phyloP scores from a whole-genome alignment of 139 green algal species.

The Micractinium sp. region DNA sequence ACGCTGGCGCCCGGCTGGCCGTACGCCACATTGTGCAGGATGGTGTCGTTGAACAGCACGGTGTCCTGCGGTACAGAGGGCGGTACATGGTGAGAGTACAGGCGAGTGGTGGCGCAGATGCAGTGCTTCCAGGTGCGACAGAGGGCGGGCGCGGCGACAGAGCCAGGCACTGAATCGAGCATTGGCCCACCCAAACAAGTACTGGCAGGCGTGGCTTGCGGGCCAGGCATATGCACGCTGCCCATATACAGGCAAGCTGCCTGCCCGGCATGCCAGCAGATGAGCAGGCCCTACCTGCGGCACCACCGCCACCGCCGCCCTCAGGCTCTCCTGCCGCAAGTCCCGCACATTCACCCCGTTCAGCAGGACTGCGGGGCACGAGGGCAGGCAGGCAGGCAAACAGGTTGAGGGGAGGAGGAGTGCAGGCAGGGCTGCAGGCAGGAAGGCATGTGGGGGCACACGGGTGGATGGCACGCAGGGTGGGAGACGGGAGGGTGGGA shows the following conservation, averaged over 20 bases:
- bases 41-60: slow-evolving; percentile 60
- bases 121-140: not conserved
- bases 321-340: slow-evolving; percentile 60
- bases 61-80: slow-evolving; percentile 53
- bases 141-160: no score
- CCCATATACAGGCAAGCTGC: no score
- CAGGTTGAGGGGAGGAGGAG: not conserved
- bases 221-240: no score
- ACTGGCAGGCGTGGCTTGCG: no score
- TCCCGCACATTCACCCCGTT: slow-evolving; percentile 79
- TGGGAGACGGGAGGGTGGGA: no score
- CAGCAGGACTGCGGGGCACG: slow-evolving; percentile 28
- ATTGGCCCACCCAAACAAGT: no score
- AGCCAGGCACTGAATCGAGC: no score
- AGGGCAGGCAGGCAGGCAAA: not conserved
- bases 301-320: slow-evolving; percentile 87
- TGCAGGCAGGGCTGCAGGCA: not conserved
- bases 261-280: no score
- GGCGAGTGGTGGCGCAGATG: slow-evolving; percentile 60
- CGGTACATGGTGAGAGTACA: slow-evolving; percentile 4
- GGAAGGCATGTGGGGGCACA: not conserved
- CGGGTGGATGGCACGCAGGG: no score
- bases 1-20: slow-evolving; percentile 65
- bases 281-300: slow-evolving; percentile 68
- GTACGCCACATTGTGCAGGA: slow-evolving; percentile 69